Evolutionary conservation across 1,139 yeast species (phyloP), one percentile per base, ranked within the genome.

Genomic region (Cylindricascospora bacillispora): DNA sequence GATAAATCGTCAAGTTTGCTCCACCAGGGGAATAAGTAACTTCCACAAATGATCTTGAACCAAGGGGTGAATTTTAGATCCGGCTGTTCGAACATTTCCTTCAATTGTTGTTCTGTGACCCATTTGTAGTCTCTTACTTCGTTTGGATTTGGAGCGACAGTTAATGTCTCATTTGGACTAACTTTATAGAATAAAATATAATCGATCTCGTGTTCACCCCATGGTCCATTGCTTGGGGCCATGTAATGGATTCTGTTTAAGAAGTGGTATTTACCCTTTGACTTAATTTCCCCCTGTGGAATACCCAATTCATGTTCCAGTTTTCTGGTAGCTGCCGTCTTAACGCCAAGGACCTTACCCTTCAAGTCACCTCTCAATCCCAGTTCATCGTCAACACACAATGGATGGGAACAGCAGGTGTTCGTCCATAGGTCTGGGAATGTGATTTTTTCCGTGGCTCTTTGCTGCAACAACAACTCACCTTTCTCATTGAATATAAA

Each of bases 171-270:
- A 25, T 57, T 57, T 26, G 85, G 74, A 39, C 68, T 63, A 18
- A 85, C 61, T 49, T 67, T 70, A 47, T 80, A 74, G 39, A 89
- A 75, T 49, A 92, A 66, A 44, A 89, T 92, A 57, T 89, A 89
- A 57, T 89, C 99, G 42, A 89, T 80, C 58, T 89, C 98, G 52
- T 89, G 98, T 55, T 89, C 98, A 29, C 97, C 98, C 98, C 98
- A 89, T 35, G 73, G 69, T 16, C 82, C 85, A 41, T 67, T 66
- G 36, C 70, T 70, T 22, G 95, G 89, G 6, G 95, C 83, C 62
- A 75, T 79, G 60, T 89, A 89, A 59, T 89, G 98, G 44, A 89
- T 89, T 60, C 98, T 73, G 19, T 95, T 89, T 50, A 89, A 64
- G 56, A 76, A 89, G 36, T 79, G 70, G 61, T 89, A 86, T 10